Evolutionary conservation across 2,329 filamentous ascomycete genomes (phyloP), one percentile per base, ranked within the genome.

Genomic region (Lithohypha guttulata): DNA sequence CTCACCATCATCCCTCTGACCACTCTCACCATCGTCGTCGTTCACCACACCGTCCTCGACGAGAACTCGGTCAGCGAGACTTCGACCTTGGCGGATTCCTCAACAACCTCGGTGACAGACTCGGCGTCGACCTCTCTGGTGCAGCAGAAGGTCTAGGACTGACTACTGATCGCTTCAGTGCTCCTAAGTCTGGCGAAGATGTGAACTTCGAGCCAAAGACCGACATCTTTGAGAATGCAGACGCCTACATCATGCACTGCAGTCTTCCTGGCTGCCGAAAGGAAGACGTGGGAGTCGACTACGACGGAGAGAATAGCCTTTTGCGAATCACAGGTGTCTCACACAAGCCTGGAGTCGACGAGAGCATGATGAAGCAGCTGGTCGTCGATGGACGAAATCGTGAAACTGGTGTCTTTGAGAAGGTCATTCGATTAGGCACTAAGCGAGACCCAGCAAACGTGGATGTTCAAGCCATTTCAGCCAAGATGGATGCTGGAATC

Each of bases 241-340:
- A 64, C 21, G 61, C 74, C 10, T 86, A 77, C 56, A 64, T 85
- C 29, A 62, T 91, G 6, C 83, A 91, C 58, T 55, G 76, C 33
- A 79, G 82, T 1, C 69, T 93, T 0, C 82, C 85, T 0, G 84
- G 84, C 18, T 83, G 79, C 2, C 79, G 79, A 62, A 87, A 86
- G 60, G 73, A 84, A 52, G 82, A 91, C 53, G 65, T 91, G 4
- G 79, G 73, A 42, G 74, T 91, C 31, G 78, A 79, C 57, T 93
- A 81, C 74, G 76, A 89, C 49, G 68, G 73, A 0, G 79, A 84
- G 42, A 75, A 74, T 53, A 71, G 68, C 32, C 65, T 72, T 40
- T 64, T 93, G 28, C 74, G 69, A 50, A 64, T 93, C 39, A 70
- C 78, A 1, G 84, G 84, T 36, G 77, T 87, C 0, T 70, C 86